Base-by-base conservation (phyloP, 176 grass and related monocot genomes). In the Oropetium thomaeum region DNA sequence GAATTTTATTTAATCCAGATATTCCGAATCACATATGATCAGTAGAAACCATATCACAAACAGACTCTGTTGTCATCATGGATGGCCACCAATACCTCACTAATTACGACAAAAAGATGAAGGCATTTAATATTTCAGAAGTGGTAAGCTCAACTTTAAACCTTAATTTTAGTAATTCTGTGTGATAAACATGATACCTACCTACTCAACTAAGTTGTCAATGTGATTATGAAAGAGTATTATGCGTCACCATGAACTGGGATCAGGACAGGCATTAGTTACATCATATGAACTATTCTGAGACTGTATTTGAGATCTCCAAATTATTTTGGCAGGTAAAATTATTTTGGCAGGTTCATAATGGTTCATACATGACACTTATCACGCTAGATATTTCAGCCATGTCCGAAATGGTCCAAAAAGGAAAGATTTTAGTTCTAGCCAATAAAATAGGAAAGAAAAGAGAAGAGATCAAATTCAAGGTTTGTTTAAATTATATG, bases 51-150 rank as follows among this genome's bases (percentile, higher is more conserved):
- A 3, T 45, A 16, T 45, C 13, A 45, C 13, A 15, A 4, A 3
- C 11, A 45, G 43, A 45, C 12, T 45, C 17, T 49, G 16, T 49
- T 20, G 17, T 49, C 19, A 47, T 47, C 44, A 47, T 15, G 4
- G 3, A 47, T 17, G 44, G 14, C 3, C 44, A 47, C 17, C 44
- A 4, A 5, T 49, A 20, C 7, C 17, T 17, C 17, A 6, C 47
- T 49, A 79, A 12, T 38, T 74, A 85, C 5, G 20, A 79, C 25
- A 45, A 57, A 39, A 40, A 85, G 61, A 48, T 39, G 25, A 28
- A 53, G 52, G 2, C 28, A 69, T 71, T 72, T 28, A 63, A 34
- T 63, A 49, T 49, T 49, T 49, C 17, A 49, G 5, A 20, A 49
- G 47, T 49, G 17, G 20, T 20, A 8, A 49, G 17, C 47, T 49